Percentiles rank a stretch among this genome's conserved stretches.
Conservation (phyloP, 768 basidiomycete species). For the Cystobasidium onofrii region DNA sequence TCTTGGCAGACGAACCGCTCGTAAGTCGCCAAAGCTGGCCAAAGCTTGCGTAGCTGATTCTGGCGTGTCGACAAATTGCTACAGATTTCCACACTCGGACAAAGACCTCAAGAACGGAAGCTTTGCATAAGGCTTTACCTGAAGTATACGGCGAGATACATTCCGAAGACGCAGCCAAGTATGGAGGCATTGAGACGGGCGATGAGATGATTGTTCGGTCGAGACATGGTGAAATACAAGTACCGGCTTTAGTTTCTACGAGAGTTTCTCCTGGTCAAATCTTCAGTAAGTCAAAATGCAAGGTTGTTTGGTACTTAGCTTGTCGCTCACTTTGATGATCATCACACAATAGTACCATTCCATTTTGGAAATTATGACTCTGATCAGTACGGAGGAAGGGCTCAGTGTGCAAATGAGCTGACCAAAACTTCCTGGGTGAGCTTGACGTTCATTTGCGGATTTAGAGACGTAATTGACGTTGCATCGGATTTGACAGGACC, state of each 20-base stretch:
- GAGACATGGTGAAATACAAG: constrained; percentile 32
- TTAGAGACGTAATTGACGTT: not conserved
- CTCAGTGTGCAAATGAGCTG: constrained; percentile 39
- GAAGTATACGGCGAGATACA: constrained; percentile 36
- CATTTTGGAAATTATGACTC: constrained; percentile 37
- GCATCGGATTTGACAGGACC: not conserved
- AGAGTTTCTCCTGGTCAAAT: constrained; percentile 33
- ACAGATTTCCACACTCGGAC: constrained; percentile 38
- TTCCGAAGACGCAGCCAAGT: constrained; percentile 34
- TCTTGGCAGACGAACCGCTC: constrained; percentile 33
- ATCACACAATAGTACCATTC: constrained; percentile 31
- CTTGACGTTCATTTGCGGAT: constrained; percentile 11
- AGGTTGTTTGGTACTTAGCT: not conserved
- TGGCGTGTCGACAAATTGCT: not conserved
- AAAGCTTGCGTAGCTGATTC: too few relatives aligned
- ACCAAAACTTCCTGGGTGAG: constrained; percentile 36
- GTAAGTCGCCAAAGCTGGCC: not conserved
- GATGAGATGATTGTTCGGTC: constrained; percentile 37
- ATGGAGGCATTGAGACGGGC: constrained; percentile 34
- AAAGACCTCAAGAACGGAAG: constrained; percentile 37
- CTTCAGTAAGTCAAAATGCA: constrained; percentile 24
- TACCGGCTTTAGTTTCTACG: constrained; percentile 38
- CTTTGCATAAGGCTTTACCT: constrained; percentile 35
- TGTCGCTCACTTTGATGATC: not conserved
- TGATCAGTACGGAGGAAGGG: constrained; percentile 31